These are phyloP conservation scores for Sporothrix globosa DNA, from an alignment of 2,329 filamentous ascomycete species.

Conservation along the genomic window DNA sequence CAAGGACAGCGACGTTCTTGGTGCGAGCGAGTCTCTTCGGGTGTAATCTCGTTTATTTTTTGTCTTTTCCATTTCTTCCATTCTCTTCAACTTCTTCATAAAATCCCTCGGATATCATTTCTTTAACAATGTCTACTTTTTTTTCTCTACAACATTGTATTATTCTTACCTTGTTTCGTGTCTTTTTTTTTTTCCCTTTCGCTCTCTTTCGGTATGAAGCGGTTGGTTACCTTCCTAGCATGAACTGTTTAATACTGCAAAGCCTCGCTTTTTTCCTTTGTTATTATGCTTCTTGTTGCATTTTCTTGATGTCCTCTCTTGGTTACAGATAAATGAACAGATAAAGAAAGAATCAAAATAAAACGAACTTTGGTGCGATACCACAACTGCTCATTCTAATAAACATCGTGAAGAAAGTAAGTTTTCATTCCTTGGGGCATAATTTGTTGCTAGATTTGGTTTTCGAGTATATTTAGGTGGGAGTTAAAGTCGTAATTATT, in stretches of 20 bases:
- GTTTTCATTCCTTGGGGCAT: too few relatives aligned
- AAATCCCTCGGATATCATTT: neutral
- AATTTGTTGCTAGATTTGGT: too few relatives aligned
- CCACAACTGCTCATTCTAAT: too few relatives aligned
- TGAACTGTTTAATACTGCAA: conserved; percentile 6
- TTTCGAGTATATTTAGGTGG: too few relatives aligned
- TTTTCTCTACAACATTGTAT: neutral
- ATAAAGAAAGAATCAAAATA: conserved; percentile 12
- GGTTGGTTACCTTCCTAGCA: neutral
- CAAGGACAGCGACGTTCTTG: conserved; percentile 21
- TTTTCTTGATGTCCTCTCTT: conserved; percentile 12
- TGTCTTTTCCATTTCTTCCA: neutral
- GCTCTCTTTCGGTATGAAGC: neutral
- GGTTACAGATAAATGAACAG: conserved; percentile 22
- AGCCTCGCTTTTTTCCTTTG: neutral
- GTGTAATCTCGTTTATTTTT: neutral
- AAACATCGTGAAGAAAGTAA: too few relatives aligned
- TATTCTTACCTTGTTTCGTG: neutral
- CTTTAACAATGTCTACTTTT: too few relatives aligned
- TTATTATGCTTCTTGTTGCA: neutral
- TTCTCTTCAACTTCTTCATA: neutral
- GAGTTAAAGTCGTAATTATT: too few relatives aligned
- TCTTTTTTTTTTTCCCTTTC: neutral
- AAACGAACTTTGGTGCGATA: neutral
- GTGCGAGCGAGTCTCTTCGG: neutral